Conservation (phyloP, 2,329 filamentous ascomycete genomes). For the Epichloe brachyelytri region DNA sequence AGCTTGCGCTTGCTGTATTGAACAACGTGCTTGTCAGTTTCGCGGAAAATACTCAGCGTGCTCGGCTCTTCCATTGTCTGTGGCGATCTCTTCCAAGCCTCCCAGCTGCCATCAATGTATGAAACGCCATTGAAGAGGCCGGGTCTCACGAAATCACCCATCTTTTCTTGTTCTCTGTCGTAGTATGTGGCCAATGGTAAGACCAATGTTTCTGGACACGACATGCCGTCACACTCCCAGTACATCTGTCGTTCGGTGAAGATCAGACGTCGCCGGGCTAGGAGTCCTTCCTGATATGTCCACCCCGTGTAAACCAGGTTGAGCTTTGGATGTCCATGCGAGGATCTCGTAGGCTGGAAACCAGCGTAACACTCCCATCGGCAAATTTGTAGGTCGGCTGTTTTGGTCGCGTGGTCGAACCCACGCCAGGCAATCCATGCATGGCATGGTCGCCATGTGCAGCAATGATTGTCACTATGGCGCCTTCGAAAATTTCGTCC, state of each 20-base stretch:
- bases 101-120: slow-evolving; percentile 23
- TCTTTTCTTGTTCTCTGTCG: slow-evolving; percentile 19
- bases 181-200: slow-evolving; percentile 20
- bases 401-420: slow-evolving; percentile 13
- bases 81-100: slow-evolving; percentile 20
- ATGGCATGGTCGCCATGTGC: slow-evolving; percentile 21
- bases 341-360: slow-evolving; percentile 20
- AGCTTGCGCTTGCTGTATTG: slow-evolving; percentile 18
- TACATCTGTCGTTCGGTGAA: slow-evolving; percentile 28
- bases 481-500: slow-evolving; percentile 24
- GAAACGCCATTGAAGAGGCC: slow-evolving; percentile 23
- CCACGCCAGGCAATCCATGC: slow-evolving; percentile 23
- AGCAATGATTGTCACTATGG: slow-evolving; percentile 25
- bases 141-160: slow-evolving; percentile 23
- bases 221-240: slow-evolving; percentile 26
- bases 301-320: slow-evolving; percentile 23
- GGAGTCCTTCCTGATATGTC: slow-evolving; percentile 27
- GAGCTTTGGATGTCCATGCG: slow-evolving; percentile 18
- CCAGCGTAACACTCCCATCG: slow-evolving; percentile 19
- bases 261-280: slow-evolving; percentile 23
- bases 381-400: slow-evolving; percentile 21
- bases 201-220: slow-evolving; percentile 21
- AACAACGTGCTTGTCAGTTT: slow-evolving; percentile 20
- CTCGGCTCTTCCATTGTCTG: slow-evolving; percentile 17
- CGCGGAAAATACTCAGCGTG: slow-evolving; percentile 23